Evolutionary conservation across 306 rosid species (phyloP), one percentile per base, ranked within the genome.

Genomic region (Cicer arietinum): DNA sequence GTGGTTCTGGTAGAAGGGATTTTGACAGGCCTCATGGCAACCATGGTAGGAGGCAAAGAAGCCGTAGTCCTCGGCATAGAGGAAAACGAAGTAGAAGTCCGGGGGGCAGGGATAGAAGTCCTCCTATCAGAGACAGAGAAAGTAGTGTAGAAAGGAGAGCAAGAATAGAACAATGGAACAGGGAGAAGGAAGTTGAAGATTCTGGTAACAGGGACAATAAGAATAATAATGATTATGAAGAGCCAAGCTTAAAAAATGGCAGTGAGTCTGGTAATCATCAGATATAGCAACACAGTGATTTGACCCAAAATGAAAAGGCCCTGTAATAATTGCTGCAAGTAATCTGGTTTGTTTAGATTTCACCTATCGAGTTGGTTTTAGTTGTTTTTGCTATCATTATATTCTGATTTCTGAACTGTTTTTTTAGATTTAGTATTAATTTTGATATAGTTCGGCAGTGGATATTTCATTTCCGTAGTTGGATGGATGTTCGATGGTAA

Each of bases 101-200:
- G 2, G 80, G 51, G 41, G 90, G 90, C 35, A 87, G 90, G 81
- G 89, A 90, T 45, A 86, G 93, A 62, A 90, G 91, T 75, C 96
- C 81, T 8, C 76, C 71, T 80, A 2, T 71, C 20, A 92, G 99
- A 86, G 99, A 95, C 85, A 90, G 89, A 86, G 99, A 95, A 86
- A 90, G 86, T 69, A 95, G 98, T 76, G 96, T 51, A 47, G 99
- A 95, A 82, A 88, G 99, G 80, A 89, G 99, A 82, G 99, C 99
- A 47, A 92, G 85, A 79, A 95, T 95, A 50, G 99, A 95, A 85
- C 92, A 89, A 57, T 95, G 99, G 99, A 95, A 95, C 86, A 85
- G 84, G 83, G 99, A 95, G 84, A 84, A 57, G 85, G 99, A 95
- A 70, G 82, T 43, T 40, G 85, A 2, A 43, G 92, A 81, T 0